phyloP scores from a whole-genome alignment of 345 rosid species.

The Gossypium sturtianum region DNA sequence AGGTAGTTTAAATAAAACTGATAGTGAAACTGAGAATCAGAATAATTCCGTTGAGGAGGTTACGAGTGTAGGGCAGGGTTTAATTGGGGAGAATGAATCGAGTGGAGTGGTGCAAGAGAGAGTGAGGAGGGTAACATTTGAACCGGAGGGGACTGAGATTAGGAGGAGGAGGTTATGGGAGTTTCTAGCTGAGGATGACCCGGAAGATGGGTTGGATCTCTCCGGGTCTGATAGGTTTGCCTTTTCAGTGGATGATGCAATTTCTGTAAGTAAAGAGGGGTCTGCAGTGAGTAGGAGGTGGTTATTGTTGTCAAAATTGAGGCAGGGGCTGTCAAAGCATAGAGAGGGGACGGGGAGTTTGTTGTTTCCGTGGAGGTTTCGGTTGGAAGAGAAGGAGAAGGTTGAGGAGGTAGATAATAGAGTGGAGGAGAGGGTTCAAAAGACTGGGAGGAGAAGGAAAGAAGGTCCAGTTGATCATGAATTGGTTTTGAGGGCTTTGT shows the following conservation, averaged over 20 bases:
- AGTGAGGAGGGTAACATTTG: slow-evolving; percentile 50
- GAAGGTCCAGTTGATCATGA: slow-evolving; percentile 79
- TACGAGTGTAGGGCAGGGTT: slow-evolving; percentile 6
- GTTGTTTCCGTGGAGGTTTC: slow-evolving; percentile 74
- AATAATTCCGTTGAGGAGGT: slow-evolving; percentile 18
- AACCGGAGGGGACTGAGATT: slow-evolving; percentile 47
- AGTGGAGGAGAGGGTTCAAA: slow-evolving; percentile 52
- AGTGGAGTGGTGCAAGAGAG: slow-evolving; percentile 25
- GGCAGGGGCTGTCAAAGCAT: slow-evolving; percentile 68
- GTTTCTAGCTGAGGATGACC: slow-evolving; percentile 73
- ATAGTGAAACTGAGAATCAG: slow-evolving; percentile 21
- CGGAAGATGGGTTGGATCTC: slow-evolving; percentile 87
- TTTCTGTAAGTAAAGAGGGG: slow-evolving; percentile 56
- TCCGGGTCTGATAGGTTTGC: slow-evolving; percentile 93
- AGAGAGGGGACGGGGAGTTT: slow-evolving; percentile 51
- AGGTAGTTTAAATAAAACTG: slow-evolving; percentile 15
- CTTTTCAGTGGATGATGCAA: slow-evolving; percentile 82
- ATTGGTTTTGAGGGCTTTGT: slow-evolving; percentile 74
- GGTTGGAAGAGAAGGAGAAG: slow-evolving; percentile 56
- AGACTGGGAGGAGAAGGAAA: slow-evolving; percentile 55
- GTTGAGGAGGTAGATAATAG: slow-evolving; percentile 46
- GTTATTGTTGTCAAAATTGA: slow-evolving; percentile 77
- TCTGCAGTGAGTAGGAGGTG: slow-evolving; percentile 71
- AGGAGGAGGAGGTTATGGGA: slow-evolving; percentile 66
- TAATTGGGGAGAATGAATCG: slow-evolving; percentile 19